Percentiles rank a stretch among this genome's conserved stretches.
phyloP scores from a whole-genome alignment of 805 yeast species.

The Yarrowia divulgata region DNA sequence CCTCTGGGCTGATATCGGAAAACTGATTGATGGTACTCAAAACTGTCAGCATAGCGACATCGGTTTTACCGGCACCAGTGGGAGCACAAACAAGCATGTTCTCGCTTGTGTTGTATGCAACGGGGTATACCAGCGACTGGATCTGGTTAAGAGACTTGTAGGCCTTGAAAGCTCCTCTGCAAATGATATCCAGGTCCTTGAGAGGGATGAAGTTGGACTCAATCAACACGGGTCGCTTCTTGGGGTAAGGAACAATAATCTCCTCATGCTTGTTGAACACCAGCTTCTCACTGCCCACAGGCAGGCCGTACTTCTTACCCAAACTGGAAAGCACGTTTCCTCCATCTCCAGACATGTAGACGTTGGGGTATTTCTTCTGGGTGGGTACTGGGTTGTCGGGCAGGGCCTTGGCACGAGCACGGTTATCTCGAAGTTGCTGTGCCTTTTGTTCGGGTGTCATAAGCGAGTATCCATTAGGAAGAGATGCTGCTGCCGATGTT shows the following conservation, averaged over 20 bases:
- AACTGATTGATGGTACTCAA: slow-evolving; percentile 80
- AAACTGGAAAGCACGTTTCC: slow-evolving; percentile 75
- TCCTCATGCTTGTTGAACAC: slow-evolving; percentile 69
- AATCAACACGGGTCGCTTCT: slow-evolving; percentile 57
- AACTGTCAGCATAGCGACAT: slow-evolving; percentile 83
- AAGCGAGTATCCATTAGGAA: slow-evolving; percentile 21
- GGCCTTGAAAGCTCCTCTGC: slow-evolving; percentile 82
- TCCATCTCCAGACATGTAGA: slow-evolving; percentile 72
- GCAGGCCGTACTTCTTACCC: slow-evolving; percentile 81
- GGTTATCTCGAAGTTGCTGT: slow-evolving; percentile 44
- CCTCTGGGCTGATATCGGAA: slow-evolving; percentile 53
- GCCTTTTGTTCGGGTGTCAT: slow-evolving; percentile 43
- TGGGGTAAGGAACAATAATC: slow-evolving; percentile 79
- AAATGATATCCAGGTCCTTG: slow-evolving; percentile 70
- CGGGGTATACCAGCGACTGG: slow-evolving; percentile 89
- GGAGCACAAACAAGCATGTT: slow-evolving; percentile 97
- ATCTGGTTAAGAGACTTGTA: slow-evolving; percentile 81
- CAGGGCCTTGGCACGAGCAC: slow-evolving; percentile 44
- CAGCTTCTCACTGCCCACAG: slow-evolving; percentile 71
- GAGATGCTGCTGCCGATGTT: slow-evolving; percentile 31
- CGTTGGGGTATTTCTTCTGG: slow-evolving; percentile 79
- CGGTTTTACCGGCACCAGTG: slow-evolving; percentile 98
- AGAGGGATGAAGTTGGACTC: slow-evolving; percentile 51
- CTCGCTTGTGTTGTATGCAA: slow-evolving; percentile 91
- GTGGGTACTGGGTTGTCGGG: slow-evolving; percentile 47